Percentiles rank a stretch among this genome's conserved stretches.
These are phyloP conservation scores for Nannochloropsis oceanica DNA, from an alignment of 108 stramenopile species.

Conservation along the genomic window DNA sequence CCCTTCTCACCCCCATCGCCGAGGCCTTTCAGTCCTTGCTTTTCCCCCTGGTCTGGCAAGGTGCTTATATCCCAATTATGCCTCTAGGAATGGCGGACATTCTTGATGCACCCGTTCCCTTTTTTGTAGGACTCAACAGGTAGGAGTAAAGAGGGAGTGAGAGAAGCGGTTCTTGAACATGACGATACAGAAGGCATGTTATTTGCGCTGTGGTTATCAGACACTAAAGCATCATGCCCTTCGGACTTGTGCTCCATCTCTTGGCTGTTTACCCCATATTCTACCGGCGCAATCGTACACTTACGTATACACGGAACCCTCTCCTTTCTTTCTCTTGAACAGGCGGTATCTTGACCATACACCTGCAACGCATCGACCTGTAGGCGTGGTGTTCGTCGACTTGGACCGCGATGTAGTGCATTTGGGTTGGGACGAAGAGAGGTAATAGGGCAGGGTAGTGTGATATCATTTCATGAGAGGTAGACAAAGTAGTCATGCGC, in stretches of 20 bases:
- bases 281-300: too few relatives aligned
- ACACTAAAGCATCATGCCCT: too few relatives aligned
- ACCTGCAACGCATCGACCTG: slow-evolving; percentile 33
- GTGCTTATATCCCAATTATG: slow-evolving; percentile 54
- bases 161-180: not conserved
- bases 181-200: not conserved
- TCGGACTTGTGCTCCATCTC: too few relatives aligned
- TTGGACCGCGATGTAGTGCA: slow-evolving; percentile 55
- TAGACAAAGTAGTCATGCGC: not conserved
- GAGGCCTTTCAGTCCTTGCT: slow-evolving; percentile 61
- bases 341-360: slow-evolving; percentile 41
- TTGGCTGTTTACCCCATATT: too few relatives aligned
- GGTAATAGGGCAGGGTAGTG: slow-evolving; percentile 1
- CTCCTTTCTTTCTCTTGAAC: not conserved
- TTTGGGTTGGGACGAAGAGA: slow-evolving; percentile 47
- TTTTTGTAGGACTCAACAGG: slow-evolving; percentile 52
- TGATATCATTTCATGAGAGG: not conserved
- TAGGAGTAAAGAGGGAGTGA: not conserved
- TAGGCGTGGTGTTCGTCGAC: slow-evolving; percentile 58
- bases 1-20: slow-evolving; percentile 53
- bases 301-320: too few relatives aligned
- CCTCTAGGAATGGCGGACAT: slow-evolving; percentile 59
- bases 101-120: slow-evolving; percentile 72
- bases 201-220: too few relatives aligned
- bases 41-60: slow-evolving; percentile 77